Base-by-base conservation (phyloP, 352 stramenopile species). In the Phytopythium chamaehyphon region DNA sequence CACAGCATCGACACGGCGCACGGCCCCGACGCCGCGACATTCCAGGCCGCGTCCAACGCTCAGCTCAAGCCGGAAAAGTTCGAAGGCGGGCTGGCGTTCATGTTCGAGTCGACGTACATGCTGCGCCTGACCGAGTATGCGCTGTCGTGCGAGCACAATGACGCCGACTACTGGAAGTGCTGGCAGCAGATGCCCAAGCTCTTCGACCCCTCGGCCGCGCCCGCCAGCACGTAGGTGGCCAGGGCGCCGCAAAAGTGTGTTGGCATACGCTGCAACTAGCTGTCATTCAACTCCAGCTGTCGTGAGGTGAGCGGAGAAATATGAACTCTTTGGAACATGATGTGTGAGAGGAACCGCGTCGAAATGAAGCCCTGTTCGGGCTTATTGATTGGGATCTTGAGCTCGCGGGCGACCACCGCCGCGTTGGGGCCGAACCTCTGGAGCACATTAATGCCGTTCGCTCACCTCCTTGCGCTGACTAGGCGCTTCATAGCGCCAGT, bases 101-200 rank as follows among this genome's bases (percentile, higher is more conserved):
- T 99, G 95, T 99, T 98, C 73, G 96, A 99, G 74, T 92, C 86
- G 22, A 97, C 86, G 36, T 93, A 93, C 54, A 83, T 97, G 26
- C 62, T 98, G 54, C 91, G 90, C 55, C 53, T 98, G 43, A 97
- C 84, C 16, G 66, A 88, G 44, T 93, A 93, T 59, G 93, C 88
- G 39, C 71, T 98, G 54, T 51, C 73, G 15, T 95, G 83, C 52
- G 66, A 94, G 28, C 77, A 96, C 51, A 89, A 92, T 46, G 90
- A 98, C 54, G 48, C 54, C 19, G 78, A 96, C 53, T 98, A 98
- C 71, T 92, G 78, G 58, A 87, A 88, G 58, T 98, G 93, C 77
- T 98, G 95, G 95, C 75, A 97, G 61, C 67, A 86, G 51, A 91
- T 98, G 70, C 86, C 82, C 24, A 95, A 93, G 58, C 68, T 92